Conservation (phyloP, 805 yeast species). For the Saccharomycopsis microspora region DNA sequence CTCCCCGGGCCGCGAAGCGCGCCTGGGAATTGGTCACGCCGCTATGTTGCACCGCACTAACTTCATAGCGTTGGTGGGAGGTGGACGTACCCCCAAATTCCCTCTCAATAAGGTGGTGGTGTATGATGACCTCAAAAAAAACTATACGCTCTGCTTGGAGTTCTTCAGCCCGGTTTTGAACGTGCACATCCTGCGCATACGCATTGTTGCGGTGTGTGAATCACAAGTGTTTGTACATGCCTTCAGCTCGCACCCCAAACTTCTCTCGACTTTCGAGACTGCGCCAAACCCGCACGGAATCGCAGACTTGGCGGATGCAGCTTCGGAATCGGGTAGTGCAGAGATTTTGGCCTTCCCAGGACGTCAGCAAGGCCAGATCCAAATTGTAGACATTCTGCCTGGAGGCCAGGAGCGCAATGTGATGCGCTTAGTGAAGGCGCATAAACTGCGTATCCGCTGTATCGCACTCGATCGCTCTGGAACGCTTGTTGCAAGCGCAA, state of each 20-base stretch:
- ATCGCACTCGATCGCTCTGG: slow-evolving; percentile 55
- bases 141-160: slow-evolving; percentile 61
- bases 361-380: slow-evolving; percentile 51
- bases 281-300: slow-evolving; percentile 50
- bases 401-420: slow-evolving; percentile 50
- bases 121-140: slow-evolving; percentile 85
- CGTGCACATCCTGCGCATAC: slow-evolving; percentile 61
- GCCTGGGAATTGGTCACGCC: slow-evolving; percentile 58
- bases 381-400: slow-evolving; percentile 63
- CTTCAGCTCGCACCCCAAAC: slow-evolving; percentile 69
- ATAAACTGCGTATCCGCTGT: slow-evolving; percentile 52
- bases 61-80: slow-evolving; percentile 83
- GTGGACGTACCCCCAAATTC: slow-evolving; percentile 70
- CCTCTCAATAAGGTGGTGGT: slow-evolving; percentile 72
- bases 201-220: slow-evolving; percentile 62
- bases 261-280: slow-evolving; percentile 55
- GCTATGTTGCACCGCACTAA: slow-evolving; percentile 86
- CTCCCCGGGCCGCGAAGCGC: slow-evolving; percentile 21
- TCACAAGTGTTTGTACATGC: slow-evolving; percentile 66
- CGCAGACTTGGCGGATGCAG: slow-evolving; percentile 36
- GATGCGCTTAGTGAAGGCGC: slow-evolving; percentile 67
- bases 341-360: slow-evolving; percentile 70
- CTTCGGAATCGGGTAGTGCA: background rate
- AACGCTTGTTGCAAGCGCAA: slow-evolving; percentile 65
- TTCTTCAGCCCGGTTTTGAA: slow-evolving; percentile 67